Percentiles rank a stretch among this genome's conserved stretches.
Conservation (phyloP, 345 rosid species). For the Dovyalis caffra region DNA sequence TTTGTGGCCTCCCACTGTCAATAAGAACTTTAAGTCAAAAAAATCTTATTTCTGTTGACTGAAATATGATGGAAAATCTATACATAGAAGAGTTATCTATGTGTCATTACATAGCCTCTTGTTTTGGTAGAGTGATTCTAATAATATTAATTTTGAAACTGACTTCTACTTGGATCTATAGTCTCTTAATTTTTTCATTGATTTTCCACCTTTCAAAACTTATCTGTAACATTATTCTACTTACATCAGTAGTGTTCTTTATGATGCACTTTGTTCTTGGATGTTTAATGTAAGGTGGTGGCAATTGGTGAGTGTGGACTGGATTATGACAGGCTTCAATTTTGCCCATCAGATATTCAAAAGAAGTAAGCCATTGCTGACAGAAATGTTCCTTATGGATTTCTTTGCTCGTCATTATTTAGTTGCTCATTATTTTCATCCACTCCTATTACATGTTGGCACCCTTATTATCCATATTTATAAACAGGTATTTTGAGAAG, state of each 20-base stretch:
- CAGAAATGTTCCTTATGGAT: constrained; percentile 9
- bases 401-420: background rate
- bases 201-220: constrained; percentile 2
- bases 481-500: constrained; percentile 83
- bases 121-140: background rate
- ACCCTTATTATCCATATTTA: background rate
- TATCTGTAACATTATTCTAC: background rate
- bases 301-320: constrained; percentile 97
- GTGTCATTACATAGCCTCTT: background rate
- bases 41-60: background rate
- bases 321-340: constrained; percentile 97
- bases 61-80: background rate
- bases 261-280: constrained; percentile 1
- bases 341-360: constrained; percentile 74
- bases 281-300: constrained; percentile 58
- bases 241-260: background rate
- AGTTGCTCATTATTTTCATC: background rate
- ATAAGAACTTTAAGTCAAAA: background rate
- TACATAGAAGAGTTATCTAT: background rate
- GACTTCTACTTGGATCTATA: background rate
- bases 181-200: background rate
- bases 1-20: background rate
- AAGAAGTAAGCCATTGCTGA: constrained; percentile 58
- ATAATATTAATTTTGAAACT: background rate
- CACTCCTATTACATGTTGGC: background rate